Evolutionary conservation across 73 alveolate species (phyloP), one percentile per base, ranked within the genome.

Genomic region (Paramecium pentaurelia): DNA sequence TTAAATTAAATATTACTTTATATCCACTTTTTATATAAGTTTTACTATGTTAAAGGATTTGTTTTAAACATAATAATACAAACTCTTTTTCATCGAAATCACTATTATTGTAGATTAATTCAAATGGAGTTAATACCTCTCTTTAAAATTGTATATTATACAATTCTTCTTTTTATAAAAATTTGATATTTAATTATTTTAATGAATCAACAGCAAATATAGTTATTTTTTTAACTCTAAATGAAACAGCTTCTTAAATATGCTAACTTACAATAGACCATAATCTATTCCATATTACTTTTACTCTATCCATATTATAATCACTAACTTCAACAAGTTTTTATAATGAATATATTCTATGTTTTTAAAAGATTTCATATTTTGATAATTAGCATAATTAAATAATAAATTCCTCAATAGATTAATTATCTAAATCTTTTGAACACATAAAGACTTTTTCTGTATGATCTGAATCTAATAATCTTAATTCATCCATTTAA

Each of bases 111-210:
- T 40, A 89, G 8, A 89, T 89, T 6, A 54, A 34, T 71, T 94
- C 97, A 86, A 97, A 97, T 12, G 99, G 99, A 54, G 93, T 93
- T 34, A 97, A 92, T 88, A 97, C 96, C 49, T 95, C 97, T 83
- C 95, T 95, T 88, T 97, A 94, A 95, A 96, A 96, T 64, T 95
- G 88, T 54, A 93, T 88, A 59, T 93, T 93, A 86, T 87, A 95
- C 49, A 85, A 59, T 92, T 97, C 99, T 64, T 96, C 97, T 83
- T 95, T 95, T 45, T 68, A 86, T 54, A 96, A 84, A 91, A 96
- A 96, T 54, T 96, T 96, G 38, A 93, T 93, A 1, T 97, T 97
- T n/a, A 97, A 94, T 91, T 97, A 90, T 86, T 97, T 95, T 11
- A 97, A 92, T 8, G 97, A 93, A 73, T 97, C 99, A 18, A 93